These are phyloP conservation scores for Lasiodiplodia sp. DNA, from an alignment of 2,329 filamentous ascomycete genomes.

Conservation along the genomic window DNA sequence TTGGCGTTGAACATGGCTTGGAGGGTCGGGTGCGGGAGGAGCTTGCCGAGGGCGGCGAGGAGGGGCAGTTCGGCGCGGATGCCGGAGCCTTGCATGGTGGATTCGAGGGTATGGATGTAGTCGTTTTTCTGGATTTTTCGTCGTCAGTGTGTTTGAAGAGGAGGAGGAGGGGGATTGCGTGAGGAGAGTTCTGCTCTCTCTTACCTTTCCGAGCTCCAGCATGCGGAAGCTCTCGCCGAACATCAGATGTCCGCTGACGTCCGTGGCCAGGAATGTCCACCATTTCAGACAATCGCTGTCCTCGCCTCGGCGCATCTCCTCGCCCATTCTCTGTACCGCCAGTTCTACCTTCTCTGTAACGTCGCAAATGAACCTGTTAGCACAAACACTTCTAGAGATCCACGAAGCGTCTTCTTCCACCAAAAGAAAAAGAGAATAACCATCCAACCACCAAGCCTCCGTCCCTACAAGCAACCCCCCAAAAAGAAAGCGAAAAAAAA, in stretches of 20 bases:
- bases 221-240: slow-evolving; percentile 65
- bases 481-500: neutral
- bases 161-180: neutral
- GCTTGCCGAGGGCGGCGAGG: slow-evolving; percentile 41
- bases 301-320: slow-evolving; percentile 52
- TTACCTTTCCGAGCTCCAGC: slow-evolving; percentile 59
- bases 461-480: too few relatives aligned
- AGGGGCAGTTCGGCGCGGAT: slow-evolving; percentile 48
- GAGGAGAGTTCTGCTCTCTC: slow-evolving; percentile 29
- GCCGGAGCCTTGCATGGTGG: slow-evolving; percentile 44
- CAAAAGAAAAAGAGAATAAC: too few relatives aligned
- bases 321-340: slow-evolving; percentile 53
- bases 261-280: slow-evolving; percentile 63
- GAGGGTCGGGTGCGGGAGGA: slow-evolving; percentile 39
- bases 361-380: neutral
- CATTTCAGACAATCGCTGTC: slow-evolving; percentile 60
- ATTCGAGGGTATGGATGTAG: slow-evolving; percentile 47
- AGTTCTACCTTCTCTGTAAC: slow-evolving; percentile 44
- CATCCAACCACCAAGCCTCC: too few relatives aligned
- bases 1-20: slow-evolving; percentile 48
- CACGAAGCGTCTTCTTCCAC: neutral
- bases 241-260: slow-evolving; percentile 61
- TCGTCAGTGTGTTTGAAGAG: neutral
- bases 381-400: neutral
- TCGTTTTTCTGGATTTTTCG: slow-evolving; percentile 39